Evolutionary conservation across 345 rosid genomes (phyloP).

Genomic region (Barbarea vulgaris): DNA sequence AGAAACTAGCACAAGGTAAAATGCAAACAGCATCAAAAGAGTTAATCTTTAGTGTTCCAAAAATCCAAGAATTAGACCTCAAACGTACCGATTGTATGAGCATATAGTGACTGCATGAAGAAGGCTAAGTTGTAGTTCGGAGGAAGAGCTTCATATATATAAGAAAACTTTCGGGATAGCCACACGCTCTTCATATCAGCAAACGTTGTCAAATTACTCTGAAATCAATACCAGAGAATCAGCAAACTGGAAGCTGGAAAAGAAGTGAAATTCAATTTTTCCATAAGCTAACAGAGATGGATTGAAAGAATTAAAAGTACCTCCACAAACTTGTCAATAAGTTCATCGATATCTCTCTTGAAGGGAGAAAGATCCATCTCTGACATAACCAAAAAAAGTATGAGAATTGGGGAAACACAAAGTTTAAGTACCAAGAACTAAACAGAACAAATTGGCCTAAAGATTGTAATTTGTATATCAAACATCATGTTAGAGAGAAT

Average conservation of each 20-base stretch:
- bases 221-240: slow-evolving; percentile 11
- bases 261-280: not conserved
- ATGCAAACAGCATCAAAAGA: not conserved
- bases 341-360: slow-evolving; percentile 67
- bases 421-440: not conserved
- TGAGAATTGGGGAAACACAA: slow-evolving; percentile 8
- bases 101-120: slow-evolving; percentile 73
- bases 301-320: slow-evolving; percentile 27
- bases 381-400: slow-evolving; percentile 2
- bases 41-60: not conserved
- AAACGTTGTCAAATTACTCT: slow-evolving; percentile 51
- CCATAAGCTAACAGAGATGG: slow-evolving; percentile 4
- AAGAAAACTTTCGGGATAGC: slow-evolving; percentile 60
- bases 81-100: slow-evolving; percentile 55
- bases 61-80: not conserved
- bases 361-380: slow-evolving; percentile 51
- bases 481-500: too few relatives aligned
- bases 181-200: slow-evolving; percentile 69
- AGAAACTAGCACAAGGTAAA: not conserved
- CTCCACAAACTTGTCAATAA: slow-evolving; percentile 56
- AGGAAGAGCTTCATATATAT: slow-evolving; percentile 61
- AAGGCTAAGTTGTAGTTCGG: slow-evolving; percentile 50
- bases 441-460: too few relatives aligned
- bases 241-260: not conserved
- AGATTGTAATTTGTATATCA: too few relatives aligned